phyloP scores from a whole-genome alignment of 306 rosid species.

The Castanospermum australe region DNA sequence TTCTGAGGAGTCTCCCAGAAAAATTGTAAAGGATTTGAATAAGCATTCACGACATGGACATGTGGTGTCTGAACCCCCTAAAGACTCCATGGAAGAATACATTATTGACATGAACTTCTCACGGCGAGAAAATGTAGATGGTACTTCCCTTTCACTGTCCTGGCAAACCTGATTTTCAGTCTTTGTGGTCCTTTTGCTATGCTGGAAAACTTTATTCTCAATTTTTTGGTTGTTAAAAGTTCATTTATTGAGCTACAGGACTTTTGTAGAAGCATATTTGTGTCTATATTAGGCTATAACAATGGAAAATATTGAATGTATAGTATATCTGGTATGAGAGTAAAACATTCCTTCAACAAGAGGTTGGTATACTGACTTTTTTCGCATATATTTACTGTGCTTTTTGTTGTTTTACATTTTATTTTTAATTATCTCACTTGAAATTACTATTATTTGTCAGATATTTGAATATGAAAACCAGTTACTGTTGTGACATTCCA shows the following conservation, averaged over 20 bases:
- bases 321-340: background rate
- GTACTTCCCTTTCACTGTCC: conserved; percentile 41
- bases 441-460: background rate
- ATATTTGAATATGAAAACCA: background rate
- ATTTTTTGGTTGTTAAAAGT: background rate
- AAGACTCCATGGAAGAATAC: conserved; percentile 40
- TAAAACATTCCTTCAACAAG: background rate
- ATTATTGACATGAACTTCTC: conserved; percentile 33
- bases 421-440: background rate
- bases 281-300: background rate
- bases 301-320: conserved; percentile 1
- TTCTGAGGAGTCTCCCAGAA: conserved; percentile 40
- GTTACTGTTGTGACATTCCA: background rate
- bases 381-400: background rate
- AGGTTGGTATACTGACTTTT: background rate
- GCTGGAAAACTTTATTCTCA: background rate
- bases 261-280: background rate
- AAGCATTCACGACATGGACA: conserved; percentile 37
- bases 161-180: conserved; percentile 12
- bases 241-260: background rate
- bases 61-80: conserved; percentile 54
- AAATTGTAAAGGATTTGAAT: conserved; percentile 33
- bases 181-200: background rate
- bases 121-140: conserved; percentile 32
- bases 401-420: background rate